Percentiles rank a stretch among this genome's conserved stretches.
phyloP scores from a whole-genome alignment of 169 alveolate genomes.

The Eimeria maxima region DNA sequence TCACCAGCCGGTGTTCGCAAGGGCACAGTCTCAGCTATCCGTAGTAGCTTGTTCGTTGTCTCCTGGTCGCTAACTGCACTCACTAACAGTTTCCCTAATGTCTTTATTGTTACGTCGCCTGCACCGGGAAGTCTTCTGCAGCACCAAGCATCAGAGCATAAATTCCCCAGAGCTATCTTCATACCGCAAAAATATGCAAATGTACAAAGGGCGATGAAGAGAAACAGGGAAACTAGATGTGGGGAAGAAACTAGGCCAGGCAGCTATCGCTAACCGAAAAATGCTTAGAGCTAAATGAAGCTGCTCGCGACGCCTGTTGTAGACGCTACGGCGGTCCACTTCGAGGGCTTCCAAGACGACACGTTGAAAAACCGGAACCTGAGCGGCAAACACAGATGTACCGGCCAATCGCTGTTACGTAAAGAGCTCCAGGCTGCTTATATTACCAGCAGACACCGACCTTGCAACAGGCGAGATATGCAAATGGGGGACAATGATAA shows the following conservation, averaged over 20 bases:
- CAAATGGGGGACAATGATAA: not conserved
- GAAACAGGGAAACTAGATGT: not conserved
- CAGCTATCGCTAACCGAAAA: constrained; percentile 53
- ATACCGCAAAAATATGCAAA: not conserved
- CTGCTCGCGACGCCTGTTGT: constrained; percentile 80
- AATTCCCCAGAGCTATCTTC: not conserved
- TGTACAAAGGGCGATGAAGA: not conserved
- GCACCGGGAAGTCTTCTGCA: constrained; percentile 32
- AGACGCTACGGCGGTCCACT: constrained; percentile 83
- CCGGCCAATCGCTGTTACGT: not conserved
- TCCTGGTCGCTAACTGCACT: constrained; percentile 33
- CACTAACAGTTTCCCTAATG: not conserved
- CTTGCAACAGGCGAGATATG: not conserved
- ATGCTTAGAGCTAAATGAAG: constrained; percentile 49
- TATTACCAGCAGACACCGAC: not conserved
- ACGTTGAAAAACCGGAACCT: constrained; percentile 79
- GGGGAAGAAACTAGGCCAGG: not conserved
- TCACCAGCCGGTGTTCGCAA: constrained; percentile 32
- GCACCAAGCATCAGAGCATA: not conserved
- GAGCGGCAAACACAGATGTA: not conserved
- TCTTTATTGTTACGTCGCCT: constrained; percentile 50
- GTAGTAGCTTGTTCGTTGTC: constrained; percentile 32
- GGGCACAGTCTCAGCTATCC: constrained; percentile 48
- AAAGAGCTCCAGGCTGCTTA: not conserved
- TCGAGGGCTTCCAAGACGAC: constrained; percentile 75